Evolutionary conservation across 305 asterid genomes (phyloP).

Genomic region (Striga hermonthica): DNA sequence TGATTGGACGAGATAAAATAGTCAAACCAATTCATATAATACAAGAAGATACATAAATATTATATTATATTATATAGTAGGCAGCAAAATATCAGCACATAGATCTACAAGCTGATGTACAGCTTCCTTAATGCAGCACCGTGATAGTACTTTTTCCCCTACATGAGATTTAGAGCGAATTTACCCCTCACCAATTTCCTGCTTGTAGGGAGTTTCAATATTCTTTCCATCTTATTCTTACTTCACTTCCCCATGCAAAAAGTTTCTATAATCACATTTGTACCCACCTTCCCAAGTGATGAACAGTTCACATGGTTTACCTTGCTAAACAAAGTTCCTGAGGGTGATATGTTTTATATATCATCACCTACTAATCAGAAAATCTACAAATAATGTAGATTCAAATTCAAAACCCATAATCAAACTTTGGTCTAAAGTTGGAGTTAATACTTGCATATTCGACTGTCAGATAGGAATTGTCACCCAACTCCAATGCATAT

Average conservation of each 20-base stretch:
- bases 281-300: not conserved
- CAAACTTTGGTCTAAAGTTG: not conserved
- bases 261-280: conserved; percentile 8
- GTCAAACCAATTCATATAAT: conserved; percentile 5
- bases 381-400: not conserved
- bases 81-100: conserved; percentile 6
- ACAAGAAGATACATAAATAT: not conserved
- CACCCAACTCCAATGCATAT: not conserved
- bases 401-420: not conserved
- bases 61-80: not conserved
- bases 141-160: too few relatives aligned
- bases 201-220: conserved; percentile 5
- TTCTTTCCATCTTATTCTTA: conserved; percentile 8
- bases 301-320: not conserved
- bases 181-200: not conserved
- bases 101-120: not conserved
- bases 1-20: not conserved
- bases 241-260: not conserved
- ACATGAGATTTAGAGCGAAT: not conserved
- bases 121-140: not conserved
- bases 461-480: not conserved
- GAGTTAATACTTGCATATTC: not conserved
- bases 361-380: not conserved
- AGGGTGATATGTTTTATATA: not conserved
- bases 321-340: not conserved